Evolutionary conservation across 208 protist genomes (phyloP).

Genomic region (Crithidia fasciculata): DNA sequence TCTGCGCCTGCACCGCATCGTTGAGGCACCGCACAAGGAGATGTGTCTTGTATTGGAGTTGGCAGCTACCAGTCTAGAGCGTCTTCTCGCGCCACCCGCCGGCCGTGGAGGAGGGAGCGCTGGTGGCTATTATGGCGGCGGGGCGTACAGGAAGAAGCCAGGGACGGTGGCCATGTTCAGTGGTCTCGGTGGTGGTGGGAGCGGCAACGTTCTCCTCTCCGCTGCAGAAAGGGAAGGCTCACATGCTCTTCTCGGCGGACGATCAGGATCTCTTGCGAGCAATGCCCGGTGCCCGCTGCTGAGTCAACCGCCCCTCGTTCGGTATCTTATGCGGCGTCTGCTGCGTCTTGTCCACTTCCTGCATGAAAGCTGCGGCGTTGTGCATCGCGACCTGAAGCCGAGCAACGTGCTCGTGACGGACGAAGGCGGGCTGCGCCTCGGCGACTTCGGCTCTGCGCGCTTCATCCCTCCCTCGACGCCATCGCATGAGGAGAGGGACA

Average conservation of each 20-base stretch:
- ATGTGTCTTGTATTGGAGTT: constrained; percentile 85
- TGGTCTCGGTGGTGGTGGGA: not conserved
- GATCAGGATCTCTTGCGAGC: not conserved
- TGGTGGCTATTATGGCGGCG: not conserved
- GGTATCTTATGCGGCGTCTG: constrained; percentile 78
- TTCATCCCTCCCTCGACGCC: constrained; percentile 32
- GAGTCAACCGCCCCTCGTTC: constrained; percentile 51
- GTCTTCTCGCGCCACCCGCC: constrained; percentile 32
- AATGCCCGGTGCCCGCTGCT: constrained; percentile 34
- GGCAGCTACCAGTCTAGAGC: constrained; percentile 67
- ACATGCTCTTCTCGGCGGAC: no score
- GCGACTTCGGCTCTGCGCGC: constrained; percentile 89
- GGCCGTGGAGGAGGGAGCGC: not conserved
- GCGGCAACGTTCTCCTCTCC: not conserved
- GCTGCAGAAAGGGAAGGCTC: no score
- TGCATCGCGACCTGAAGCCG: constrained; percentile 91
- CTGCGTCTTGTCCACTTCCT: constrained; percentile 70
- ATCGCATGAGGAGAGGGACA: not conserved
- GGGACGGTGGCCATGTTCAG: constrained; percentile 25
- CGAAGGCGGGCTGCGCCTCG: constrained; percentile 73
- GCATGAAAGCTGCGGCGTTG: constrained; percentile 72
- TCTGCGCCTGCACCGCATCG: constrained; percentile 55
- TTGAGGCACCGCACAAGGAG: constrained; percentile 82
- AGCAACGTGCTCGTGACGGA: constrained; percentile 84
- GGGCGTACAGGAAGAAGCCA: constrained; percentile 12